Evolutionary conservation across 305 asterid species (phyloP), one percentile per base, ranked within the genome.

Genomic region (Fraxinus albicans): DNA sequence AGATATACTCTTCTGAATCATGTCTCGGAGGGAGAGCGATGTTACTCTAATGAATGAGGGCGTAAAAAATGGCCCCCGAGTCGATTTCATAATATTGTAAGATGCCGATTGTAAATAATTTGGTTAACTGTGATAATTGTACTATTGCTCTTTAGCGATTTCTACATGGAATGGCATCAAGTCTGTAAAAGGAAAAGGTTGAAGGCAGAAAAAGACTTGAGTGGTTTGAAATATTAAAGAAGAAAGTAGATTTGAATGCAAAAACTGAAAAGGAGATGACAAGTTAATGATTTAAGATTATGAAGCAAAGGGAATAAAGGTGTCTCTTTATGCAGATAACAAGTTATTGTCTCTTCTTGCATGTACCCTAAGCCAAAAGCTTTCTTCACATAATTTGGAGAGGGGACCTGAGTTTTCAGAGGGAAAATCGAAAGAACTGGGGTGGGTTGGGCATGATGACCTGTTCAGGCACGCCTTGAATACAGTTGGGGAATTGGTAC

Each of bases 221-320:
- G 78, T 73, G 29, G 65, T 82, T 19, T 70, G 21, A 58, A 79
- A 38, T 79, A 21, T 29, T 77, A 35, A 72, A 2, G 8, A 8
- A 34, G 77, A 34, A 44, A 50, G 73, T 40, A 13, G 25, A 67
- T 69, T 34, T 19, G 31, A 67, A 78, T 83, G 80, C 79, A 35
- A 60, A 58, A 65, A 80, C 67, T 76, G 90, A 87, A 87, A 90
- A 81, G 69, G 91, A 88, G 82, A 65, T 79, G 85, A 77, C 86
- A 80, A 29, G 84, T 55, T 63, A 58, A 78, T 85, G 84, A 88
- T 90, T 81, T 84, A 88, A 79, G 86, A 87, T 38, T 67, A 80
- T 50, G 83, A 83, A 90, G 90, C 94, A 93, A 87, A 91, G 86
- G 88, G 97, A 93, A 93, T 94, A 91, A 90, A 91, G 89, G 36